A percentile compares a stretch with the other conserved stretches of the same genome.
These are phyloP conservation scores for Oxytropis ochrocephala DNA, from an alignment of 306 rosid genomes.

Conservation along the genomic window DNA sequence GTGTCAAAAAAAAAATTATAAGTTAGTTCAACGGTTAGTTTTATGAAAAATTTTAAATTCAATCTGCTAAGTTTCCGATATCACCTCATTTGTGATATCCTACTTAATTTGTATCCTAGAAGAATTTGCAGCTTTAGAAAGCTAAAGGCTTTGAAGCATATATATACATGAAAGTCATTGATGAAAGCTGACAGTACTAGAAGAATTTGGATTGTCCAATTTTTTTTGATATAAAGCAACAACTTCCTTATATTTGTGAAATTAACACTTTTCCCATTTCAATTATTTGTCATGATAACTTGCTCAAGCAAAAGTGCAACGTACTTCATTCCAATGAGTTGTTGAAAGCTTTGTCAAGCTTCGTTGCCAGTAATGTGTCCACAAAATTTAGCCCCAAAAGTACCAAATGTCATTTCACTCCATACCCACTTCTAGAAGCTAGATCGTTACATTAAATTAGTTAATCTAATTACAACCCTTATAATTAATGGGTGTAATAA, in stretches of 20 bases:
- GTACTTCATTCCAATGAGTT: conserved; percentile 27
- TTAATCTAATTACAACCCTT: conserved; percentile 10
- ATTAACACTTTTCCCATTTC: conserved; percentile 12
- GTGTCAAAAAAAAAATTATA: no score
- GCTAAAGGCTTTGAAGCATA: background rate
- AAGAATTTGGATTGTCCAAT: conserved; percentile 16
- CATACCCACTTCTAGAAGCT: conserved; percentile 39
- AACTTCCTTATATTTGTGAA: background rate
- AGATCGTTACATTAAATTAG: background rate
- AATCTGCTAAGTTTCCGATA: no score
- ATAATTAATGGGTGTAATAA: conserved; percentile 31
- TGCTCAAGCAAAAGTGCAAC: conserved; percentile 10
- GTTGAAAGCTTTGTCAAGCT: conserved; percentile 26
- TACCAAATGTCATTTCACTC: conserved; percentile 20
- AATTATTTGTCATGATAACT: conserved; percentile 20
- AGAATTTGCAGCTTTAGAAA: conserved; percentile 18
- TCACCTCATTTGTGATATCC: no score
- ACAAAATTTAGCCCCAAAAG: conserved; percentile 18
- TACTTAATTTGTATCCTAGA: no score
- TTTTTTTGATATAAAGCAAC: conserved; percentile 10
- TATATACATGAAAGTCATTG: background rate
- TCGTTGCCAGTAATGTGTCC: conserved; percentile 3
- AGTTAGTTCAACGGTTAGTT: no score
- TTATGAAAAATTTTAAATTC: background rate
- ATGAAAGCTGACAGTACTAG: background rate